Evolutionary conservation across 225 moss, liverwort and hornwort species (phyloP).

Genomic region (Bryum argenteum): DNA sequence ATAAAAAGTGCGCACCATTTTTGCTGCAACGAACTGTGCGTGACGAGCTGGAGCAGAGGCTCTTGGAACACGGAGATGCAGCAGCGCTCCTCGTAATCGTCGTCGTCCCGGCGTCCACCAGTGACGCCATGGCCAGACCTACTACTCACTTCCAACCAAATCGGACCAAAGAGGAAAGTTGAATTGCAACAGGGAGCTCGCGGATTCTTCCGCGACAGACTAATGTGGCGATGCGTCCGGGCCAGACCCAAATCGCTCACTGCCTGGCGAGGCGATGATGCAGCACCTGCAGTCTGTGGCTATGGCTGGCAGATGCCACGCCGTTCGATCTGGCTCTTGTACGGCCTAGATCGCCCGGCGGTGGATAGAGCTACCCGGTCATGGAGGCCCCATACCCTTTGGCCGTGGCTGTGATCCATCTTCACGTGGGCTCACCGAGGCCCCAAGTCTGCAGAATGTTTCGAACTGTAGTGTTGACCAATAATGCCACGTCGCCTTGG

Average conservation of each 20-base stretch:
- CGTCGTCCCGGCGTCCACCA: constrained; percentile 26
- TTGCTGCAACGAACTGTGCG: neutral
- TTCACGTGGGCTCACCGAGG: neutral
- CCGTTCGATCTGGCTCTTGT: neutral
- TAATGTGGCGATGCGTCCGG: neutral
- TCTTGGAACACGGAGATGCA: neutral
- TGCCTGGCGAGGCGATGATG: neutral
- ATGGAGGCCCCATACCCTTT: neutral
- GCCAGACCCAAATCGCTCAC: neutral
- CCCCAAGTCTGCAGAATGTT: neutral
- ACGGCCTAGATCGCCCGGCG: neutral
- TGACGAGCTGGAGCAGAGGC: constrained; percentile 14
- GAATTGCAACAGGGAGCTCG: neutral
- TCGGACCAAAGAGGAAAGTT: neutral
- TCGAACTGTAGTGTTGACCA: too few relatives aligned
- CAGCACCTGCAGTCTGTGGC: constrained; percentile 18
- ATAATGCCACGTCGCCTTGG: too few relatives aligned
- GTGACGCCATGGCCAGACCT: constrained; percentile 20
- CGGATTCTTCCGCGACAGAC: neutral
- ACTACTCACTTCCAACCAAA: neutral
- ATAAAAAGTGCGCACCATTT: neutral
- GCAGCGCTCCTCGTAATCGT: neutral
- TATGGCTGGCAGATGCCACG: neutral
- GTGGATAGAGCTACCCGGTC: constrained; percentile 9
- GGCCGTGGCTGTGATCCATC: neutral